These are phyloP conservation scores for Cladophialophora chaetospira DNA, from an alignment of 2,329 filamentous ascomycete genomes.

Conservation along the genomic window DNA sequence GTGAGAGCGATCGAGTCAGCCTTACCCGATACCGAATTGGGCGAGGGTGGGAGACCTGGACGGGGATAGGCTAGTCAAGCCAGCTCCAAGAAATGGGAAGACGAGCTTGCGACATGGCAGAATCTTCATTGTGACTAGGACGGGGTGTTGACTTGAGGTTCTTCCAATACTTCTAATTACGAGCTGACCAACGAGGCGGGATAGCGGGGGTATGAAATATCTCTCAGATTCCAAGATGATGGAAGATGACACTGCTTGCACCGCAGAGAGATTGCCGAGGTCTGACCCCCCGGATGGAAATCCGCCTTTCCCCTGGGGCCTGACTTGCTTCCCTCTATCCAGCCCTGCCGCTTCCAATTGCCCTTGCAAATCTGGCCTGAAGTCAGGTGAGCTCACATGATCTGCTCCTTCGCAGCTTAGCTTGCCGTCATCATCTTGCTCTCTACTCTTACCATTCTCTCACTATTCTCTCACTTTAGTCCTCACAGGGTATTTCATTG, in stretches of 20 bases:
- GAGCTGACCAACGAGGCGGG: constrained; percentile 24
- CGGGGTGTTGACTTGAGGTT: neutral
- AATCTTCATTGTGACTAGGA: neutral
- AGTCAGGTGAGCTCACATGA: constrained; percentile 14
- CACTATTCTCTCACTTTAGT: neutral
- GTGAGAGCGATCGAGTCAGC: constrained; percentile 19
- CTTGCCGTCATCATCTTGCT: neutral
- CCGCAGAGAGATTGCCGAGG: neutral
- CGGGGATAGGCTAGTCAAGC: constrained; percentile 5
- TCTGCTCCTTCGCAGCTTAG: neutral
- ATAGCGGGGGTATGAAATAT: constrained; percentile 10
- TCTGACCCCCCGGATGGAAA: neutral
- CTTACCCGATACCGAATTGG: constrained; percentile 21
- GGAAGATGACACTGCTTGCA: neutral
- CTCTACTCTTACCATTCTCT: neutral
- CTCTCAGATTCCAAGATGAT: constrained; percentile 3
- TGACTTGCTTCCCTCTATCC: neutral
- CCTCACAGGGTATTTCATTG: neutral
- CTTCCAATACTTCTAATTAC: constrained; percentile 15
- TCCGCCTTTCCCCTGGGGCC: neutral
- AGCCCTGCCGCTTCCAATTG: constrained; percentile 12
- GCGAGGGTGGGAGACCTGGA: neutral
- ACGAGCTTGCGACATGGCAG: neutral
- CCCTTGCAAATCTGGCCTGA: neutral
- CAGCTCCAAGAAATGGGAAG: neutral